Conservation (phyloP, 139 green algal genomes). For the Auxenochlorella pyrenoidosa region DNA sequence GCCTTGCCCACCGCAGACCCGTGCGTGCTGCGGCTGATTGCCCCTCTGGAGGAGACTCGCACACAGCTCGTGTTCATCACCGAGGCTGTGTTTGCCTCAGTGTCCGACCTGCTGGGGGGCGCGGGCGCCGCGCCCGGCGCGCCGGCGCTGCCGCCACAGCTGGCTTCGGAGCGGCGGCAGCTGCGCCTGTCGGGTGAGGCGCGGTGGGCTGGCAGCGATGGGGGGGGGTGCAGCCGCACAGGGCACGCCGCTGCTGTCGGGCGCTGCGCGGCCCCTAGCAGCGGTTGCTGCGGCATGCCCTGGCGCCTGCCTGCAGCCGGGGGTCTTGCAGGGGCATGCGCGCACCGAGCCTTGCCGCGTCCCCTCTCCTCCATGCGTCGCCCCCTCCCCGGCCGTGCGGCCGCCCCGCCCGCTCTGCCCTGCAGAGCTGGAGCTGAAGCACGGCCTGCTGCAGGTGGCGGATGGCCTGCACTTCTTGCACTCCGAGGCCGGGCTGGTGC, state of each 20-base stretch:
- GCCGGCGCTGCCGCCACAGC: slow-evolving; percentile 34
- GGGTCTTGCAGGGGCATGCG: no score
- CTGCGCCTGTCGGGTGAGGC: slow-evolving; percentile 44
- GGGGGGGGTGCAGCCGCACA: no score
- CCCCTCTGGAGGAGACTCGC: slow-evolving; percentile 85
- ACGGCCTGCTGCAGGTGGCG: slow-evolving; percentile 76
- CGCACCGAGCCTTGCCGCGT: no score
- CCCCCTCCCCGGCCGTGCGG: no score
- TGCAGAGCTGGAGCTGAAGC: slow-evolving; percentile 82
- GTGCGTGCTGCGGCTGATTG: slow-evolving; percentile 66
- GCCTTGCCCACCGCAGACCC: slow-evolving; percentile 32
- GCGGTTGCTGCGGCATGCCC: no score
- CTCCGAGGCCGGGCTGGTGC: slow-evolving; percentile 74
- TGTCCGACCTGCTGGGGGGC: slow-evolving; percentile 67
- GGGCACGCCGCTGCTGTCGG: no score
- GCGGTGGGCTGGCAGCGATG: no score
- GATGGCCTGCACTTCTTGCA: slow-evolving; percentile 88
- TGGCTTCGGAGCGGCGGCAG: slow-evolving; percentile 22
- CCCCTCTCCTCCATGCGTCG: no score
- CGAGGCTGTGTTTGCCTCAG: slow-evolving; percentile 77
- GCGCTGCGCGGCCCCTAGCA: no score
- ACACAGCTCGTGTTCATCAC: slow-evolving; percentile 86
- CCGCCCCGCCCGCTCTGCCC: not conserved
- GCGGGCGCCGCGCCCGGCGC: slow-evolving; percentile 24
- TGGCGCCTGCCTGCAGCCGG: no score